These are phyloP conservation scores for Verticillium isaacii DNA, from an alignment of 2,329 filamentous ascomycete species.

Conservation along the genomic window DNA sequence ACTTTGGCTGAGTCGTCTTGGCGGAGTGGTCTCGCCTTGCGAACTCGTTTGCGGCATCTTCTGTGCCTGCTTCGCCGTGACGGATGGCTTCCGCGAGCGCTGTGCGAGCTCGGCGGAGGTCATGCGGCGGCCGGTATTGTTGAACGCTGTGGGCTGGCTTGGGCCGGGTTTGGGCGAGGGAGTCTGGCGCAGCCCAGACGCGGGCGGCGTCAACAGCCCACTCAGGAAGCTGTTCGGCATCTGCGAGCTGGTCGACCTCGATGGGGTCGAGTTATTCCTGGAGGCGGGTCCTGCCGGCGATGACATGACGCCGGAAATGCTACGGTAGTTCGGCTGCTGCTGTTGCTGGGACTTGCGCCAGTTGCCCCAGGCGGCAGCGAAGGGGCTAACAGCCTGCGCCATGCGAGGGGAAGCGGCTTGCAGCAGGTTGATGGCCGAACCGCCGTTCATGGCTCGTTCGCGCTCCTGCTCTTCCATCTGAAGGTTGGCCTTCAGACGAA, in stretches of 20 bases:
- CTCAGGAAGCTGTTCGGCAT: slow-evolving; percentile 61
- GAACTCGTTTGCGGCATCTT: slow-evolving; percentile 26
- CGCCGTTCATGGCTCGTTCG: slow-evolving; percentile 73
- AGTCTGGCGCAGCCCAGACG: slow-evolving; percentile 64
- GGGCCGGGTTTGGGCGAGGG: slow-evolving; percentile 37
- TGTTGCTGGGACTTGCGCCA: slow-evolving; percentile 70
- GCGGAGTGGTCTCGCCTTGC: slow-evolving; percentile 31
- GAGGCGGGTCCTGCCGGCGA: slow-evolving; percentile 30
- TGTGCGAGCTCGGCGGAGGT: slow-evolving; percentile 45
- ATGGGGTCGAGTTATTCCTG: slow-evolving; percentile 50
- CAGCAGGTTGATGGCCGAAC: slow-evolving; percentile 62
- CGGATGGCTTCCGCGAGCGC: slow-evolving; percentile 23
- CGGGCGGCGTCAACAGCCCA: slow-evolving; percentile 85
- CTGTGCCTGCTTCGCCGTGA: slow-evolving; percentile 31
- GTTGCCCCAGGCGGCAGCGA: slow-evolving; percentile 92
- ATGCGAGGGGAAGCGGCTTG: slow-evolving; percentile 78
- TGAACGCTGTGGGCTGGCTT: slow-evolving; percentile 56
- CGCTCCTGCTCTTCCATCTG: slow-evolving; percentile 98
- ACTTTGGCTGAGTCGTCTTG: slow-evolving; percentile 30
- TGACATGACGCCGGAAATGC: slow-evolving; percentile 41
- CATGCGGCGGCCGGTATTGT: slow-evolving; percentile 54
- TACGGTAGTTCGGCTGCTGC: slow-evolving; percentile 31
- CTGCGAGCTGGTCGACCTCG: slow-evolving; percentile 43
- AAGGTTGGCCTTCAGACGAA: slow-evolving; percentile 86
- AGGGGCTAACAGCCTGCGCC: slow-evolving; percentile 70